phyloP scores from a whole-genome alignment of 192 early-diverging fungal genomes.

The Backusella tarrabulga region DNA sequence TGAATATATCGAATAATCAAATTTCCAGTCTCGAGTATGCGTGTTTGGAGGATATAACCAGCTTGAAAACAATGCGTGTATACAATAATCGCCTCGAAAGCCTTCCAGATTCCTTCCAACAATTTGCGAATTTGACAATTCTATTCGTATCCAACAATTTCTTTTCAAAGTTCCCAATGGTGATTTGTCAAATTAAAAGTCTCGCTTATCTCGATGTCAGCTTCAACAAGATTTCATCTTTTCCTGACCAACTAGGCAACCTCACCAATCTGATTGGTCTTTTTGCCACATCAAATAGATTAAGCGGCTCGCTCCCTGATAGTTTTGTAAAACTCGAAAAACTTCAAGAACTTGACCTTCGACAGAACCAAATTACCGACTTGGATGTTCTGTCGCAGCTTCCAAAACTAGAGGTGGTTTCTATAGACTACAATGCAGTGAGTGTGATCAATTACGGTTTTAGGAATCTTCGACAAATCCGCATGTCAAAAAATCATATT shows the following conservation, averaged over 20 bases:
- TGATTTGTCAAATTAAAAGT: conserved; percentile 57
- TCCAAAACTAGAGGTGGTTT: conserved; percentile 57
- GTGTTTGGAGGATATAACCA: conserved; percentile 55
- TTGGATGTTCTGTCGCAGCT: conserved; percentile 53
- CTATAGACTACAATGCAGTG: conserved; percentile 74
- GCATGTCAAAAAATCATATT: conserved; percentile 69
- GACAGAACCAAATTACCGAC: conserved; percentile 77
- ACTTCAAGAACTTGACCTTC: conserved; percentile 75
- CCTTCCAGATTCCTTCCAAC: conserved; percentile 63
- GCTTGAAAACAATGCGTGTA: conserved; percentile 60
- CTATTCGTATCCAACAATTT: conserved; percentile 84
- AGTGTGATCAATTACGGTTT: conserved; percentile 60
- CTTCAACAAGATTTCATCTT: conserved; percentile 73
- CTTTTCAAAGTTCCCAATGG: conserved; percentile 61
- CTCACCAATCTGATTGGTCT: conserved; percentile 59
- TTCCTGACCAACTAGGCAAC: conserved; percentile 73
- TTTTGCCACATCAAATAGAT: conserved; percentile 69
- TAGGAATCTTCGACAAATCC: conserved; percentile 49
- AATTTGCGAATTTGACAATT: conserved; percentile 53
- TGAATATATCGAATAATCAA: conserved; percentile 80
- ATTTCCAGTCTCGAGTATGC: conserved; percentile 61
- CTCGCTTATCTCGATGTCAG: conserved; percentile 75
- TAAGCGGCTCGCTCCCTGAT: conserved; percentile 67
- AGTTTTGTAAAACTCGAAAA: conserved; percentile 54
- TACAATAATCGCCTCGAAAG: conserved; percentile 72